Conservation (phyloP, 176 grass and related monocot genomes). For the Aegilops umbellulata region DNA sequence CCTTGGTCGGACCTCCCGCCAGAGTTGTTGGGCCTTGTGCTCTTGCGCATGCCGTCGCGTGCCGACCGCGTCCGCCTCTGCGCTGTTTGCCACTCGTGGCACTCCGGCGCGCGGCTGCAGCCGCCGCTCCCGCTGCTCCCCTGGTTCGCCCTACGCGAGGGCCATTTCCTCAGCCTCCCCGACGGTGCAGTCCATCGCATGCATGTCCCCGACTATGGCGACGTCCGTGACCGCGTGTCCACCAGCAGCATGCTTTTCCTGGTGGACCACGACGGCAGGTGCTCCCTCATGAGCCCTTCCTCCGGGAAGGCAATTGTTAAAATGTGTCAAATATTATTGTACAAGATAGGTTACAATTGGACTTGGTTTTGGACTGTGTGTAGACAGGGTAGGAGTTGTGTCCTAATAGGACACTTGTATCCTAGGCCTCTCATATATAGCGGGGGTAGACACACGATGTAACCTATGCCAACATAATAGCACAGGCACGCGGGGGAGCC, state of each 20-base stretch:
- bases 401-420: too few species aligned
- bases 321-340: too few species aligned
- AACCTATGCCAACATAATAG: too few species aligned
- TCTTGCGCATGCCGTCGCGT: not conserved
- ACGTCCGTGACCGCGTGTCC: not conserved
- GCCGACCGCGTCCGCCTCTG: not conserved
- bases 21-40: not conserved
- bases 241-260: not conserved
- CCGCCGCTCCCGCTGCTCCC: not conserved
- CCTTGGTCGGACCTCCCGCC: not conserved
- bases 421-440: too few species aligned
- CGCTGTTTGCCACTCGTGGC: not conserved
- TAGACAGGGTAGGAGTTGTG: too few species aligned
- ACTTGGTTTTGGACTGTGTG: too few species aligned
- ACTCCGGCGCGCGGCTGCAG: not conserved
- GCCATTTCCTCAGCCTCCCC: not conserved
- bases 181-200: not conserved
- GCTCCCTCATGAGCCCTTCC: not conserved
- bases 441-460: too few species aligned
- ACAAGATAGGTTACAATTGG: too few species aligned
- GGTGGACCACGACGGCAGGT: not conserved
- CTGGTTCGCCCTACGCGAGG: not conserved
- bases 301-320: not conserved
- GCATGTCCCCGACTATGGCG: not conserved
- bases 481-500: too few species aligned